Evolutionary conservation across 352 stramenopile genomes (phyloP).

Genomic region (Labyrinthula sp.): DNA sequence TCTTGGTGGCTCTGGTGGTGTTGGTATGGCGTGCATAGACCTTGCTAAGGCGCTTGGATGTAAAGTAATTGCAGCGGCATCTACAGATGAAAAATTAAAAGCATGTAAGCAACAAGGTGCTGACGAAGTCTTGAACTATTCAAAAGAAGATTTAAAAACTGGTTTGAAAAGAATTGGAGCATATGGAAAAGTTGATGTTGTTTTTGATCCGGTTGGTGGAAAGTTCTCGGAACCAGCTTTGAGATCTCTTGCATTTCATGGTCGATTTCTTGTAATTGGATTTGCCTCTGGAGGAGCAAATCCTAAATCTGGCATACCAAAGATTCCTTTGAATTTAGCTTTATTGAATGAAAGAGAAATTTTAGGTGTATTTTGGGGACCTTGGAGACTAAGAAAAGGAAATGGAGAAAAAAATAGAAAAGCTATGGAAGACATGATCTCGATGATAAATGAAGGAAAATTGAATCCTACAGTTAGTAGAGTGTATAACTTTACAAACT

Average conservation of each 20-base stretch:
- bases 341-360: conserved; percentile 32
- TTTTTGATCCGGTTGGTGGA: conserved; percentile 35
- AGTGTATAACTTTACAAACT: too few relatives aligned
- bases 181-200: conserved; percentile 31
- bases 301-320: conserved; percentile 35
- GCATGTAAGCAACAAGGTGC: conserved; percentile 28
- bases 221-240: conserved; percentile 31
- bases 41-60: conserved; percentile 31
- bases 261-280: conserved; percentile 34
- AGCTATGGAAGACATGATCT: too few relatives aligned
- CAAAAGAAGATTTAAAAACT: conserved; percentile 21
- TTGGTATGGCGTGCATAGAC: conserved; percentile 32
- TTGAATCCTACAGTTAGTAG: too few relatives aligned
- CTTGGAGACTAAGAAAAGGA: too few relatives aligned
- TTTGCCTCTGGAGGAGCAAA: conserved; percentile 32
- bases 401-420: too few relatives aligned
- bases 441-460: too few relatives aligned
- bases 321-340: conserved; percentile 33
- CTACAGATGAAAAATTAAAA: conserved; percentile 30
- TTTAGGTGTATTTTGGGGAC: conserved; percentile 33
- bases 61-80: conserved; percentile 34
- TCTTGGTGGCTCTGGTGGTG: conserved; percentile 33
- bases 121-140: conserved; percentile 32
- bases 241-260: conserved; percentile 31
- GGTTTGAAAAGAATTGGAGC: conserved; percentile 22